Conservation (phyloP, 2,329 filamentous ascomycete genomes). For the Stachybotrys chartarum region DNA sequence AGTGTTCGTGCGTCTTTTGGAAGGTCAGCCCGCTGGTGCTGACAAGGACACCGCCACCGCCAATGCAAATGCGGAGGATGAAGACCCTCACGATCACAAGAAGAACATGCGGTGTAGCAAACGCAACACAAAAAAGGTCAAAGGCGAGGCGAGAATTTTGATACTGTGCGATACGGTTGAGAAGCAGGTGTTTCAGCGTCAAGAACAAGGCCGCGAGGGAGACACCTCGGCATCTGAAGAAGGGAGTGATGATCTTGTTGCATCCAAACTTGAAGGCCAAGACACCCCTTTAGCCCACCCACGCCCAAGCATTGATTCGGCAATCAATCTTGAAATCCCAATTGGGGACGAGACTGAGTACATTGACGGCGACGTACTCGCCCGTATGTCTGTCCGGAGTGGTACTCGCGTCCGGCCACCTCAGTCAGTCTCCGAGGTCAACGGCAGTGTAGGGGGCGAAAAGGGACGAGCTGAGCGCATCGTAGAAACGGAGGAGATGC, state of each 20-base stretch:
- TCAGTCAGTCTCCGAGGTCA: constrained; percentile 39
- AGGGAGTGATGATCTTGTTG: constrained; percentile 29
- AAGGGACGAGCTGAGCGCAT: constrained; percentile 45
- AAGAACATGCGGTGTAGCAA: not conserved
- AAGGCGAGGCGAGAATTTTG: constrained; percentile 43
- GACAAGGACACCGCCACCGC: no score
- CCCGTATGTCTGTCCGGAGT: constrained; percentile 27
- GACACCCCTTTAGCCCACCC: not conserved
- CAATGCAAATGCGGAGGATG: not conserved
- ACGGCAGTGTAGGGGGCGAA: constrained; percentile 49
- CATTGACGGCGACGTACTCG: constrained; percentile 32
- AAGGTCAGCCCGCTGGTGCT: no score
- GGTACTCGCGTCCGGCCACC: constrained; percentile 27
- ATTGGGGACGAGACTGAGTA: not conserved
- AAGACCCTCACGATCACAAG: not conserved
- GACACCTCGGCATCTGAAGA: constrained; percentile 19
- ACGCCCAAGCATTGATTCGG: not conserved
- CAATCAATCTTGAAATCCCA: not conserved
- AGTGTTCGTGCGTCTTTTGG: constrained; percentile 32
- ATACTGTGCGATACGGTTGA: constrained; percentile 44
- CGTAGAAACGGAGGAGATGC: constrained; percentile 43
- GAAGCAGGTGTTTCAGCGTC: constrained; percentile 41
- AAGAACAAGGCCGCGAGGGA: constrained; percentile 33
- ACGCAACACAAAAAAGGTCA: not conserved
- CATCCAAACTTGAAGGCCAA: constrained; percentile 7